phyloP scores from a whole-genome alignment of 495 filamentous ascomycete genomes.

The Aspergillus conjunctus region DNA sequence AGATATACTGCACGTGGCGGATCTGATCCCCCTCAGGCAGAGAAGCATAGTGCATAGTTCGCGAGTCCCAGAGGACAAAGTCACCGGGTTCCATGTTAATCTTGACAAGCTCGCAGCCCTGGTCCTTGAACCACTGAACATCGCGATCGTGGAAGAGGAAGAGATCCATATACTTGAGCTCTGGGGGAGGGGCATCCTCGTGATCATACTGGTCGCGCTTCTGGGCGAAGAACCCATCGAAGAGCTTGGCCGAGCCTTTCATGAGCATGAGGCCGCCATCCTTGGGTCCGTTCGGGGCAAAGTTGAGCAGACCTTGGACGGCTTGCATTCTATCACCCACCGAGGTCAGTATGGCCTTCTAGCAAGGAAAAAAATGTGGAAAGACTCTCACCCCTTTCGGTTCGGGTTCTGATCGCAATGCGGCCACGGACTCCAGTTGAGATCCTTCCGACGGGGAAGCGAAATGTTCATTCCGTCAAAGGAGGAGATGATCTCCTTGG shows the following conservation, averaged over 20 bases:
- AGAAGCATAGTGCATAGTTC: constrained; percentile 44
- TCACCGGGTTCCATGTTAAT: constrained; percentile 42
- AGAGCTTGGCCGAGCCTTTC: constrained; percentile 41
- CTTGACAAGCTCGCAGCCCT: constrained; percentile 43
- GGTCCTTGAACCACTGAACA: constrained; percentile 43
- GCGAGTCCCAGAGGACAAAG: constrained; percentile 46
- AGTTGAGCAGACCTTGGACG: constrained; percentile 44
- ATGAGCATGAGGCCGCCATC: constrained; percentile 47
- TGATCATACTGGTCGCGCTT: constrained; percentile 32
- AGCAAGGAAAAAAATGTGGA: not conserved
- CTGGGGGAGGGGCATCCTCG: constrained; percentile 39
- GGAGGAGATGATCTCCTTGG: constrained; percentile 40
- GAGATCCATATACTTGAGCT: constrained; percentile 37
- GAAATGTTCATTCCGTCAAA: constrained; percentile 45
- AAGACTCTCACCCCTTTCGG: constrained; percentile 31
- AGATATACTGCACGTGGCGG: constrained; percentile 38
- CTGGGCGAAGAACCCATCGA: constrained; percentile 40
- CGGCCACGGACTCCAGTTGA: constrained; percentile 40
- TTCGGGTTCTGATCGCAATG: constrained; percentile 44
- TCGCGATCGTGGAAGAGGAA: constrained; percentile 39
- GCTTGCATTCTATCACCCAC: constrained; percentile 30
- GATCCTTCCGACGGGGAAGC: constrained; percentile 33
- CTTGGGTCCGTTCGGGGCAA: constrained; percentile 41
- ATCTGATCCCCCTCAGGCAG: constrained; percentile 41
- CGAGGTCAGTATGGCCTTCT: not conserved